Conservation (phyloP, 495 filamentous ascomycete species). For the Lindgomyces ingoldianus region DNA sequence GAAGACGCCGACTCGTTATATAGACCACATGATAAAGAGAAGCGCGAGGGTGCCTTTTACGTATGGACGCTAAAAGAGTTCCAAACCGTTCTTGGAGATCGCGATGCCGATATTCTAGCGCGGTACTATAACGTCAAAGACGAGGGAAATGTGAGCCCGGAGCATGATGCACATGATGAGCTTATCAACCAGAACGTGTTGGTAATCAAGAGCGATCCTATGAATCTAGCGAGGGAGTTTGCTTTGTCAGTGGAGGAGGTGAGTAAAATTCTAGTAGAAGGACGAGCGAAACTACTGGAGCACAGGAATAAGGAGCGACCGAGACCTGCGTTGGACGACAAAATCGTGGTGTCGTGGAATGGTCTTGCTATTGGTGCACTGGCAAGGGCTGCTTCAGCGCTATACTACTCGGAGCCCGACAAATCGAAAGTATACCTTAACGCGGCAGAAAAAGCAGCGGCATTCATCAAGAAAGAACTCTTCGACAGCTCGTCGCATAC, state of each 20-base stretch:
- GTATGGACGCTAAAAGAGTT: conserved; percentile 92
- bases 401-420: conserved; percentile 61
- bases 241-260: conserved; percentile 75
- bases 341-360: conserved; percentile 86
- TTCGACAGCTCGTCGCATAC: conserved; percentile 64
- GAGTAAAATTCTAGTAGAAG: conserved; percentile 65
- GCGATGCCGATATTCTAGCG: conserved; percentile 72
- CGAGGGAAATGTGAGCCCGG: conserved; percentile 82
- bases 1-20: conserved; percentile 92
- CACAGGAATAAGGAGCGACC: conserved; percentile 75
- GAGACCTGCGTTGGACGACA: conserved; percentile 84
- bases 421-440: conserved; percentile 60
- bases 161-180: conserved; percentile 87
- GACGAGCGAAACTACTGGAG: conserved; percentile 68
- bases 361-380: conserved; percentile 86
- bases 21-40: conserved; percentile 72
- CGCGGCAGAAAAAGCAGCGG: conserved; percentile 67
- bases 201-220: conserved; percentile 59
- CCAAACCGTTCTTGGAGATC: conserved; percentile 69
- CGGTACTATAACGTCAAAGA: conserved; percentile 84
- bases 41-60: conserved; percentile 93
- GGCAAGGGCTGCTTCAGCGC: conserved; percentile 67
- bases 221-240: conserved; percentile 73
- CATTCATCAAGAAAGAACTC: conserved; percentile 77
- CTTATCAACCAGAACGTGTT: conserved; percentile 83